These are phyloP conservation scores for Fagus crenata DNA, from an alignment of 306 rosid genomes.

Conservation along the genomic window DNA sequence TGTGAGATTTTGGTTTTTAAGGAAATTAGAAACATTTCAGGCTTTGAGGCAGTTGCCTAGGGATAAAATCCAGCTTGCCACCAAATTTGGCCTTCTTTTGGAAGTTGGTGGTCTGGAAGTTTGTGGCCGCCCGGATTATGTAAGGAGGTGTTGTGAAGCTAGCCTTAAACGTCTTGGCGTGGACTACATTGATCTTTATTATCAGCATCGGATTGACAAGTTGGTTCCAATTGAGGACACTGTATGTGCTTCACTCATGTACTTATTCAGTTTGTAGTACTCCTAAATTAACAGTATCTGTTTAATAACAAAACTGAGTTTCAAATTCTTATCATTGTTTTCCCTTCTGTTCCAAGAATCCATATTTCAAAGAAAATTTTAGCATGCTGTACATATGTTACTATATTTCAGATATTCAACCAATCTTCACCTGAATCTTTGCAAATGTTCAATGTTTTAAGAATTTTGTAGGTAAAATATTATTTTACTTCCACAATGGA, in stretches of 20 bases:
- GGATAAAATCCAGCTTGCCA: conserved; percentile 65
- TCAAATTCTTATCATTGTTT: too few relatives aligned
- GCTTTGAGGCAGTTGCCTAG: conserved; percentile 67
- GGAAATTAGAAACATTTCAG: conserved; percentile 32
- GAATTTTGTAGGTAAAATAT: too few relatives aligned
- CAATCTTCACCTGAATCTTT: too few relatives aligned
- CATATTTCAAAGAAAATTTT: too few relatives aligned
- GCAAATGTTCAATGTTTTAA: too few relatives aligned
- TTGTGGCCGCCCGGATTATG: conserved; percentile 61
- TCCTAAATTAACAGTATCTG: background rate
- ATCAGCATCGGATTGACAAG: conserved; percentile 60
- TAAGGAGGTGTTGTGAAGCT: conserved; percentile 62
- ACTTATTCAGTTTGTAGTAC: too few relatives aligned
- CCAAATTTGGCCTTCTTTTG: conserved; percentile 56
- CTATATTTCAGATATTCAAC: too few relatives aligned
- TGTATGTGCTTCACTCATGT: conserved; percentile 33
- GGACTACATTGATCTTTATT: conserved; percentile 56
- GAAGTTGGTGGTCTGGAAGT: conserved; percentile 28
- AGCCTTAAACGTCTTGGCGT: conserved; percentile 56
- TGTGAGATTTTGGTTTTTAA: background rate
- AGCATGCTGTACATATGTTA: too few relatives aligned
- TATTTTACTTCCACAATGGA: too few relatives aligned
- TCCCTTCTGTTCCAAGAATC: too few relatives aligned
- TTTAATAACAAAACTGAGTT: background rate
- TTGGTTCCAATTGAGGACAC: conserved; percentile 74